Base-by-base conservation (phyloP, 176 grass and related monocot species). In the Eremochloa ophiuroides region DNA sequence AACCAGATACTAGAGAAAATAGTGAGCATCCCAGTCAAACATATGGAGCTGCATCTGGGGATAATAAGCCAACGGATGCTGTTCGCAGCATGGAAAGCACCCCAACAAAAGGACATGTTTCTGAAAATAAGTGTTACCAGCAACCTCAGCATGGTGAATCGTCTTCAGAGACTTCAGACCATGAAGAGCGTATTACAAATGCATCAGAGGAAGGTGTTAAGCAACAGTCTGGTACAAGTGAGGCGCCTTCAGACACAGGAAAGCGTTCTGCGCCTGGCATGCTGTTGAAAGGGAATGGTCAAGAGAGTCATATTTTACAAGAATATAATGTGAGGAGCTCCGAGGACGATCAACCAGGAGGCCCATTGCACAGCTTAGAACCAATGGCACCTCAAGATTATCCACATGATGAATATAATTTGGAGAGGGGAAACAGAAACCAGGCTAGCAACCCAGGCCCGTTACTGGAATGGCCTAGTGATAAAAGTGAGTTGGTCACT, bases 301-400 rank as follows among this genome's bases (percentile, higher is more conserved):
- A 67, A 25, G 37, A 67, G 29, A 18, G 38, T 68, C 38, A 60
- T 78, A 37, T 29, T 78, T 68, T 84, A 84, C 86, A 74, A 3
- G 84, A 77, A 63, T 27, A 66, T 53, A 43, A 55, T 51, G 6
- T 10, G 4, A 69, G 55, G 12, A 74, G 35, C 66, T 53, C 30
- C 12, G 20, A 73, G 66, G 77, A 68, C 6, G 3, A 48, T 40
- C 68, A 10, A 30, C 47, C 14, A 23, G 39, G 71, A 73, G 75
- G 17, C 22, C 9, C 33, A 46, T 65, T 75, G 7, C 15, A 8
- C 44, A 53, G 13, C 67, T 66, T 29, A 68, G 82, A 87, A 67
- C 33, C 55, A 84, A n/a, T 58, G 30, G 84, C 39, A 70, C 46
- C 63, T 80, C 78, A 87, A 76, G 67, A 82, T 76, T 85, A 47